Conservation (phyloP, 2,329 filamentous ascomycete species). For the Claviceps sp. region DNA sequence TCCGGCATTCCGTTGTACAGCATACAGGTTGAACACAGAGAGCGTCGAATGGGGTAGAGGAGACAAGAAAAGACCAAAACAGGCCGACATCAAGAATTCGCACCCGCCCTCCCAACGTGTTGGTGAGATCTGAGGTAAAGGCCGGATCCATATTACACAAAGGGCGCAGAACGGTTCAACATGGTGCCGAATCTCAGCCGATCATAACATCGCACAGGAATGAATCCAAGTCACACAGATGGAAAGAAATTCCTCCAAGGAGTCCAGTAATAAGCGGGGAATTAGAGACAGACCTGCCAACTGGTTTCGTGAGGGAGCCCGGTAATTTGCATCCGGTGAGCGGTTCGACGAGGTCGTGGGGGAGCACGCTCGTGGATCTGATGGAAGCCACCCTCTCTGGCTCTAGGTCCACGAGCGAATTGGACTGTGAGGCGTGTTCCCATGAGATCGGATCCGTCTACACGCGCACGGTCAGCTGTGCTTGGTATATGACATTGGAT, state of each 20-base stretch:
- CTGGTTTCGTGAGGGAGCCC: conserved; percentile 96
- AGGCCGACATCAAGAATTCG: conserved; percentile 1
- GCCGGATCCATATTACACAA: conserved; percentile 10
- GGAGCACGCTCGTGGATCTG: conserved; percentile 41
- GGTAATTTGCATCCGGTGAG: conserved; percentile 93
- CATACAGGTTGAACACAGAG: conserved; percentile 3
- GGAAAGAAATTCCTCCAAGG: conserved; percentile 21
- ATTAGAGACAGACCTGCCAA: conserved; percentile 92
- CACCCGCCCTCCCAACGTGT: conserved; percentile 3
- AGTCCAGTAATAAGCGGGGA: conserved; percentile 43
- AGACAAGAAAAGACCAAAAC: conserved; percentile 13
- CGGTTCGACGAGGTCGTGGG: conserved; percentile 78
- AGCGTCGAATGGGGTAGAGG: conserved; percentile 11
- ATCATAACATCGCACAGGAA: conserved; percentile 13
- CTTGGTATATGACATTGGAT: background rate
- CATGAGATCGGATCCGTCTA: conserved; percentile 96
- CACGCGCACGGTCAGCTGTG: conserved; percentile 9
- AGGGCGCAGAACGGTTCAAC: conserved; percentile 5
- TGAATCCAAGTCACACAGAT: conserved; percentile 18
- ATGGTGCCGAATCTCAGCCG: conserved; percentile 9
- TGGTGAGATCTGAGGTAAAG: conserved; percentile 13
- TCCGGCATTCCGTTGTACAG: conserved; percentile 17
- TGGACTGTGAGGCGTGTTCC: conserved; percentile 95
- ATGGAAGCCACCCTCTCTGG: conserved; percentile 34
- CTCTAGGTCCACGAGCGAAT: conserved; percentile 77